Evolutionary conservation across 192 early-diverging fungal species (phyloP).

Genomic region (Gamsiella multidivaricata): DNA sequence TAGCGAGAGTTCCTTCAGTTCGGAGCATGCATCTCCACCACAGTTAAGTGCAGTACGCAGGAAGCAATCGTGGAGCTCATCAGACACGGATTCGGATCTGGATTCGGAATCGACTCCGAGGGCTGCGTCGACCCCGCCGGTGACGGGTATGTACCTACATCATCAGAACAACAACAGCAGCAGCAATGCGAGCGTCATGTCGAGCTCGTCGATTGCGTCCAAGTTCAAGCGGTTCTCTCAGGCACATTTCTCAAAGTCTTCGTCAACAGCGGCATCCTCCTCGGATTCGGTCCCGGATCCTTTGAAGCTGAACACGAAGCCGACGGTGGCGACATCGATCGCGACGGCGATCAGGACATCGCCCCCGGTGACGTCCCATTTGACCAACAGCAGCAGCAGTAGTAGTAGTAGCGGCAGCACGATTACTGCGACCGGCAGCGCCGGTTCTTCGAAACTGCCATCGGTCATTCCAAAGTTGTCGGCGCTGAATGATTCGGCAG

Average conservation of each 20-base stretch:
- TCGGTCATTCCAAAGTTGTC: constrained; percentile 34
- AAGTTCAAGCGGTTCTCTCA: constrained; percentile 54
- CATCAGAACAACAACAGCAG: constrained; percentile 25
- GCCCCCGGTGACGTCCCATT: constrained; percentile 20
- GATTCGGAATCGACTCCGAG: constrained; percentile 22
- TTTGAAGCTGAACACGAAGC: constrained; percentile 39
- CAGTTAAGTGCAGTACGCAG: background rate
- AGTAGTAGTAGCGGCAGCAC: background rate
- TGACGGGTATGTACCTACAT: constrained; percentile 13
- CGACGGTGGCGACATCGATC: constrained; percentile 42
- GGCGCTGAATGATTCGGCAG: constrained; percentile 19
- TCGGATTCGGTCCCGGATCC: constrained; percentile 17
- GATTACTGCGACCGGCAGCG: too few relatives aligned
- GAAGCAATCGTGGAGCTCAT: constrained; percentile 42
- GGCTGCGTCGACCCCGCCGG: constrained; percentile 2
- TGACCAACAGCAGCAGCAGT: background rate
- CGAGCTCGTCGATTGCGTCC: constrained; percentile 27
- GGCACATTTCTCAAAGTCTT: constrained; percentile 36
- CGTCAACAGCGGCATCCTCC: too few relatives aligned
- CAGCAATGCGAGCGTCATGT: constrained; percentile 1
- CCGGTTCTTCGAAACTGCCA: constrained; percentile 8
- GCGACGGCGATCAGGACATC: constrained; percentile 41
- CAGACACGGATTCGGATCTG: constrained; percentile 35
- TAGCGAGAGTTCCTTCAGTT: constrained; percentile 39
- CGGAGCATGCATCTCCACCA: constrained; percentile 21